Conservation (phyloP, 2,329 filamentous ascomycete species). For the Thelonectria discophora region DNA sequence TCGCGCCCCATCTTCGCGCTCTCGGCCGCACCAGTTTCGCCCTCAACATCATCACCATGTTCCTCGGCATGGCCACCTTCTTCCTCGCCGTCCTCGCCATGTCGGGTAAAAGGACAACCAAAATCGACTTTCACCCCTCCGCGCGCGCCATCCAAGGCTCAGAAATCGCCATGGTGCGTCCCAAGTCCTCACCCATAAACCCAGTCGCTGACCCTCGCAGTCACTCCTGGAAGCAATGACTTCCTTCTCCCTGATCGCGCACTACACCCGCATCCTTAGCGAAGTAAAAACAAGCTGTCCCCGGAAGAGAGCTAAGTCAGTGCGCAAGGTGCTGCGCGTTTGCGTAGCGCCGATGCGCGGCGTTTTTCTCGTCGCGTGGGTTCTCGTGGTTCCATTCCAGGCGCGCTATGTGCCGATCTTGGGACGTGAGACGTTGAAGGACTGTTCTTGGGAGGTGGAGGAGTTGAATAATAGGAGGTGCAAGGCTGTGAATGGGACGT, state of each 20-base stretch:
- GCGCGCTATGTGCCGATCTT: not conserved
- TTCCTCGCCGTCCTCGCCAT: not conserved
- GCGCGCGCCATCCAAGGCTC: not conserved
- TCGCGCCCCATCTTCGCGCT: not conserved
- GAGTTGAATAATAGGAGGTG: not conserved
- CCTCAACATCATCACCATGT: not conserved
- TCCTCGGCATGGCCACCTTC: not conserved
- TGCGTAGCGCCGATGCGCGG: not conserved
- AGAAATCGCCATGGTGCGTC: not conserved
- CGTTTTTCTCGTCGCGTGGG: not conserved
- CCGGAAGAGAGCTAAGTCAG: not conserved
- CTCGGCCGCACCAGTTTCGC: not conserved
- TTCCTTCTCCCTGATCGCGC: not conserved
- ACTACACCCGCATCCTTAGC: not conserved
- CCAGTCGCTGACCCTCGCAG: not conserved
- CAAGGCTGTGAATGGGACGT: not conserved
- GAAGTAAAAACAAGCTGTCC: not conserved
- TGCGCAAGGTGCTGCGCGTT: not conserved
- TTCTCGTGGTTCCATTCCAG: not conserved
- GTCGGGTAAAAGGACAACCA: not conserved
- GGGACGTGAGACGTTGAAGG: not conserved
- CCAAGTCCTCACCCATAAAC: not conserved
- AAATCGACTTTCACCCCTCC: not conserved
- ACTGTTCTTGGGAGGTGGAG: not conserved
- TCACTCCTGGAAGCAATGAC: not conserved